Conservation (phyloP, 768 basidiomycete genomes). For the Clitopilus hobsonii region DNA sequence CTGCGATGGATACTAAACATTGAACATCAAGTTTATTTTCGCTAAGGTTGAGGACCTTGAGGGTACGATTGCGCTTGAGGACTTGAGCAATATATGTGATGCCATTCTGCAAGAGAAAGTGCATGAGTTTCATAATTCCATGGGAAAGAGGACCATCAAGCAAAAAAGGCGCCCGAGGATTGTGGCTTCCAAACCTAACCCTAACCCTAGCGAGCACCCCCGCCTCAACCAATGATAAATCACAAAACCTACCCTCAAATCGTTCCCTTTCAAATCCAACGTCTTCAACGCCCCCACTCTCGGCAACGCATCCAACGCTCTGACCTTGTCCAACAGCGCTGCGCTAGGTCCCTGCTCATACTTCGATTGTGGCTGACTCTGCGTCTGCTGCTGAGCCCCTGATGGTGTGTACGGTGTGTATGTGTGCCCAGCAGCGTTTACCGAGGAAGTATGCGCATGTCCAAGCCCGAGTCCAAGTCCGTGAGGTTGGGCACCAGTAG, state of each 20-base stretch:
- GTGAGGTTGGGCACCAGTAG: too few relatives aligned
- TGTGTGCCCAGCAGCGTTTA: neutral
- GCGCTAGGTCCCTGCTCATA: constrained; percentile 57
- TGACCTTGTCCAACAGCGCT: constrained; percentile 81
- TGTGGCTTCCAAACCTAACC: neutral
- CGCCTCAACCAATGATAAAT: neutral
- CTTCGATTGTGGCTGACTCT: constrained; percentile 2
- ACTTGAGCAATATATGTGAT: constrained; percentile 93
- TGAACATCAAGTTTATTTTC: constrained; percentile 90
- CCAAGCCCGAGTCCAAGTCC: neutral
- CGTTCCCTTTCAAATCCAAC: constrained; percentile 89
- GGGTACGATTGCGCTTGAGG: constrained; percentile 89
- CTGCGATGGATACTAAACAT: constrained; percentile 77
- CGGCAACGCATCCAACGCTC: constrained; percentile 85
- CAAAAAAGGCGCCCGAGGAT: constrained; percentile 1
- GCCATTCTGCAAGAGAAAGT: constrained; percentile 41
- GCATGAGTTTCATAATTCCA: constrained; percentile 11
- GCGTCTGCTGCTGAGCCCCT: neutral
- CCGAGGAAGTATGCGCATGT: neutral
- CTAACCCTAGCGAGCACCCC: neutral
- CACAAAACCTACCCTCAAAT: constrained; percentile 65
- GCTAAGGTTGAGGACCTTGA: constrained; percentile 90
- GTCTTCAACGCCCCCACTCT: constrained; percentile 83
- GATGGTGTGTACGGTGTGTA: neutral
- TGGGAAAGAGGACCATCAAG: constrained; percentile 12